phyloP scores from a whole-genome alignment of 371 early-diverging fungal genomes.

The Actinomortierella ambigua region DNA sequence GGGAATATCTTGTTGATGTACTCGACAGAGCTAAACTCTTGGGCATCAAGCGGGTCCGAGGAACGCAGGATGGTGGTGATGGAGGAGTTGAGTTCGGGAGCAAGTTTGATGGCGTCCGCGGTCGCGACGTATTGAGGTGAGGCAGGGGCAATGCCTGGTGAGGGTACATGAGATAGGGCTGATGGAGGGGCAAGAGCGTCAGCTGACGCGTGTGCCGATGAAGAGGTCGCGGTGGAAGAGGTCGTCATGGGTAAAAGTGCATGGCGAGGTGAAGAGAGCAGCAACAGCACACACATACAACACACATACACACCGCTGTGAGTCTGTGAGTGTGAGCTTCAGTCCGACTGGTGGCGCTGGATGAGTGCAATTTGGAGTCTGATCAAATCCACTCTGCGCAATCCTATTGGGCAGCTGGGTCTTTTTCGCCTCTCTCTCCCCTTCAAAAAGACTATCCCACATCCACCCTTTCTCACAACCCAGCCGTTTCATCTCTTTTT shows the following conservation, averaged over 20 bases:
- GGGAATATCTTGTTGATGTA: slow-evolving; percentile 88
- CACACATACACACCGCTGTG: too few relatives aligned
- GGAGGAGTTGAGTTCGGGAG: slow-evolving; percentile 56
- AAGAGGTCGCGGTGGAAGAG: slow-evolving; percentile 1
- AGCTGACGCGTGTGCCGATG: slow-evolving; percentile 1
- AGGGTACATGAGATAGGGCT: background rate
- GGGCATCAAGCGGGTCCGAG: slow-evolving; percentile 71
- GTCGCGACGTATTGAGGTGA: slow-evolving; percentile 30
- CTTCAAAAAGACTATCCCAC: slow-evolving; percentile 1
- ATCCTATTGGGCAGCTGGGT: too few relatives aligned
- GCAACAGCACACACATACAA: too few relatives aligned
- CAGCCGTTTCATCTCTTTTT: background rate
- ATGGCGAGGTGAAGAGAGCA: too few relatives aligned
- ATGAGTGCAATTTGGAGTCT: slow-evolving; percentile 5
- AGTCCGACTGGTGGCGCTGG: too few relatives aligned
- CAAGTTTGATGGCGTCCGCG: slow-evolving; percentile 48
- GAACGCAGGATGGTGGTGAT: slow-evolving; percentile 54
- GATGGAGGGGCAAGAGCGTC: background rate
- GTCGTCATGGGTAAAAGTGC: too few relatives aligned
- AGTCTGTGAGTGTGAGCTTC: too few relatives aligned
- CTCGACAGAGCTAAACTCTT: slow-evolving; percentile 72
- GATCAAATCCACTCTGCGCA: background rate
- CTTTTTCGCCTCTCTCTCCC: background rate
- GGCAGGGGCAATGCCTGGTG: background rate
- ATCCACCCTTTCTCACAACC: background rate